Percentiles rank a stretch among this genome's conserved stretches.
Evolutionary conservation across 768 basidiomycete genomes (phyloP).

Genomic region (Amanita pseudoporphyria): DNA sequence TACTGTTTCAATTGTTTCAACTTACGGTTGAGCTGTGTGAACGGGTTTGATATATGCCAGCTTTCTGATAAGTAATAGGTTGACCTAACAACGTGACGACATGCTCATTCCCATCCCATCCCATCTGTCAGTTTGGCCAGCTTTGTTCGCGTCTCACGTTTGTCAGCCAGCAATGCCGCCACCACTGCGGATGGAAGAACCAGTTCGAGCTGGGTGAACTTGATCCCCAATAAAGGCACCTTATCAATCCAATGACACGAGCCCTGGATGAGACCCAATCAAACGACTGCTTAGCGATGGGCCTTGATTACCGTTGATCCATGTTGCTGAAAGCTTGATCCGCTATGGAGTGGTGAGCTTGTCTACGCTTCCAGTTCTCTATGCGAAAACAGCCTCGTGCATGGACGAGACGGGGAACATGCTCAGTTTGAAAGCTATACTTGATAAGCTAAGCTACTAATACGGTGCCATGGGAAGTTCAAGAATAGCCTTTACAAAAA

Average conservation of each 20-base stretch:
- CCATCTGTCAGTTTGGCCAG: not conserved
- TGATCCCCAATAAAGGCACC: not conserved
- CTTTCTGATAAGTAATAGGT: too few relatives aligned
- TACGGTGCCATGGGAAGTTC: not conserved
- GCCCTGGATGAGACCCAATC: not conserved
- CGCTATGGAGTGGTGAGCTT: not conserved
- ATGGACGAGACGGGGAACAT: not conserved
- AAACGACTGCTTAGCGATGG: not conserved
- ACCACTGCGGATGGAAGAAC: not conserved
- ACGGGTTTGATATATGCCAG: too few relatives aligned
- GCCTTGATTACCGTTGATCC: constrained; percentile 6
- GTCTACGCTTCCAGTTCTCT: not conserved
- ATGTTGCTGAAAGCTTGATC: constrained; percentile 1
- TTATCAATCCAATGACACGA: not conserved
- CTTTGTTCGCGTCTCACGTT: not conserved
- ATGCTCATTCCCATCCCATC: too few relatives aligned
- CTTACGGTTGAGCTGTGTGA: too few relatives aligned
- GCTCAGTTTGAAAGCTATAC: not conserved
- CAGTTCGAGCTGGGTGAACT: not conserved
- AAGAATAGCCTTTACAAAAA: not conserved
- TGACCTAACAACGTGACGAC: too few relatives aligned
- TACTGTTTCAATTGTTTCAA: too few relatives aligned
- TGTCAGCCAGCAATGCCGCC: not conserved
- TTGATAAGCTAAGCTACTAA: not conserved
- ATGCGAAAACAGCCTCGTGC: not conserved